Evolutionary conservation across 2,329 filamentous ascomycete species (phyloP).

Genomic region (Cadophora luteo-olivacea): DNA sequence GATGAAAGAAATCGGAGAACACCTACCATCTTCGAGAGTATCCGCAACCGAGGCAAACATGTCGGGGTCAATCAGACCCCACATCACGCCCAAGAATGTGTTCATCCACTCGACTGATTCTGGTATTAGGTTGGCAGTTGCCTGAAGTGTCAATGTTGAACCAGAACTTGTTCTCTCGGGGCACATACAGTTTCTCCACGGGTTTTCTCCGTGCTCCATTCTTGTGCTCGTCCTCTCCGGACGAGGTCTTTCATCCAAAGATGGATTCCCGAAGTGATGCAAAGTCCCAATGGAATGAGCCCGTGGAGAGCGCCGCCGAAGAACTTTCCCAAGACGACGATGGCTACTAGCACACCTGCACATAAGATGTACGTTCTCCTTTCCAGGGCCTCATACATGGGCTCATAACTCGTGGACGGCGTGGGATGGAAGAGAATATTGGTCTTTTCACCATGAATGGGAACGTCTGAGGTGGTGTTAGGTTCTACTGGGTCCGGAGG

Average conservation of each 20-base stretch:
- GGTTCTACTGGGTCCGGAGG: slow-evolving; percentile 85
- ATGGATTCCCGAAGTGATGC: slow-evolving; percentile 78
- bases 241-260: slow-evolving; percentile 91
- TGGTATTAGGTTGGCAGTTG: slow-evolving; percentile 86
- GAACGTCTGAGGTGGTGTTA: slow-evolving; percentile 89
- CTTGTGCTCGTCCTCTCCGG: slow-evolving; percentile 78
- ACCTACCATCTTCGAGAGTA: slow-evolving; percentile 74
- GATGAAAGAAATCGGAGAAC: too few relatives aligned
- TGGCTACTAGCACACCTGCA: slow-evolving; percentile 71
- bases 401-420: slow-evolving; percentile 86
- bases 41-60: slow-evolving; percentile 94
- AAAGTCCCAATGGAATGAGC: slow-evolving; percentile 74
- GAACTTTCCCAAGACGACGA: slow-evolving; percentile 78
- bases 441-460: slow-evolving; percentile 95
- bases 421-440: slow-evolving; percentile 96
- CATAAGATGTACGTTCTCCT: slow-evolving; percentile 75
- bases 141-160: slow-evolving; percentile 48
- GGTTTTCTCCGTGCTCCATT: slow-evolving; percentile 88
- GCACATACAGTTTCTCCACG: slow-evolving; percentile 74
- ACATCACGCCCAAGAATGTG: slow-evolving; percentile 80
- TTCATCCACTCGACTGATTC: slow-evolving; percentile 98
- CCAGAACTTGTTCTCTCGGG: not conserved
- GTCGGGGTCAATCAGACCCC: slow-evolving; percentile 92
- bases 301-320: slow-evolving; percentile 82
- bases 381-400: slow-evolving; percentile 82